phyloP scores from a whole-genome alignment of 345 rosid species.

The Citrus sp. region DNA sequence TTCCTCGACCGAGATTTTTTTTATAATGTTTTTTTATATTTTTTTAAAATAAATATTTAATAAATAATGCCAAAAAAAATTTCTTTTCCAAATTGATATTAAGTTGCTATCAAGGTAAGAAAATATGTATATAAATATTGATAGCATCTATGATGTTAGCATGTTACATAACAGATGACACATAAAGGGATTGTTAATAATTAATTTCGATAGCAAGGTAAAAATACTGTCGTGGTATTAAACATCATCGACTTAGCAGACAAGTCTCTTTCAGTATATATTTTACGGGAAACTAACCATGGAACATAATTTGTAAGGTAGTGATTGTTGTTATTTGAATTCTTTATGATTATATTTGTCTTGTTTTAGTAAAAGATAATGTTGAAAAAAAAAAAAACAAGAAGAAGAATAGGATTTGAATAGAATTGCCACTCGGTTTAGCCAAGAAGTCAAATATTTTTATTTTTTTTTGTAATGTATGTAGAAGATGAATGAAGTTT shows the following conservation, averaged over 20 bases:
- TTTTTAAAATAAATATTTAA: background rate
- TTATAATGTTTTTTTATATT: accelerated
- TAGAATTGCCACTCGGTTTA: background rate
- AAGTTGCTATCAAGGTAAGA: background rate
- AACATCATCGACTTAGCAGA: background rate
- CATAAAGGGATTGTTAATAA: background rate
- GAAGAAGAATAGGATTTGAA: background rate
- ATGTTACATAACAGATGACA: no score
- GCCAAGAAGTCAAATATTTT: background rate
- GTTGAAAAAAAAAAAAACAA: no score
- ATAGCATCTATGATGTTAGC: no score
- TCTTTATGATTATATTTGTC: background rate
- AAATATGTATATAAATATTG: no score
- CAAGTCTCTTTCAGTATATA: background rate
- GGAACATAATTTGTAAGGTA: no score
- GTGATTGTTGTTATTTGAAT: background rate
- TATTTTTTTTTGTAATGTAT: background rate
- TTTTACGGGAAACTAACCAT: background rate
- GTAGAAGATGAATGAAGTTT: background rate
- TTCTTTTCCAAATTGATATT: background rate
- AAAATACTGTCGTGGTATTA: background rate
- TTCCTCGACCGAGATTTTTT: background rate
- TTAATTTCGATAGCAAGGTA: background rate
- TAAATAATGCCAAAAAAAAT: background rate
- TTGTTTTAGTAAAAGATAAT: background rate